Base-by-base conservation (phyloP, 2,329 filamentous ascomycete genomes). In the Talaromyces atroroseus region DNA sequence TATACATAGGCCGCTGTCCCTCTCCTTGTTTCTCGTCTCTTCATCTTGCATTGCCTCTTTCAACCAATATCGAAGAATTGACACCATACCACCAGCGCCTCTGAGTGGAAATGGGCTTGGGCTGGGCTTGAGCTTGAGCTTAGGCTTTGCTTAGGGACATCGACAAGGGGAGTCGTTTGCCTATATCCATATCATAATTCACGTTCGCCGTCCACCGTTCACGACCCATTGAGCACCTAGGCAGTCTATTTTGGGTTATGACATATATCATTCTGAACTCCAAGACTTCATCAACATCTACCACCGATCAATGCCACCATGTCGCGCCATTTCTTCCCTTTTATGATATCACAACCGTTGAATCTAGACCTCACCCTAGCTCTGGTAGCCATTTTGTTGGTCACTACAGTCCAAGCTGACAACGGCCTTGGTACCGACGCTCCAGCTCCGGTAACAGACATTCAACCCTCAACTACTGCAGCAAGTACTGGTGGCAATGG, bases 341-440 rank as follows among this genome's bases (percentile, higher is more conserved):
- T 48, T 3, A 53, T 12, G 2, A 42, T 10, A 24, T 26, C 14
- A 12, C 51, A 48, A 48, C 21, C 24, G 16, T 34, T 44, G 1
- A 36, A 32, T 29, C 49, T 42, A 16, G 46, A 36, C 36, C 29
- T 49, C 18, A 49, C 40, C 45, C 46, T 50, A 38, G 49, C 55
- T 23, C 49, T 60, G 34, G 40, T 52, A 34, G 52, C 32, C 20
- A 55, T 47, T 52, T 48, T 21, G n/a, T 46, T 57, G 47, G 29
- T 38, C 36, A 36, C 24, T 16, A 50, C 23, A 36, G 48, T 50
- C 16, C 50, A 32, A n/a, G 58, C 58, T 2, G 40, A 59, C 20
- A 57, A 6, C 23, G 5, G 21, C n/a, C 29, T 46, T 29, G 59
- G 50, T 24, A 54, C 42, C 16, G 57, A 60, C 42, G 52, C 56